Percentiles rank a stretch among this genome's conserved stretches.
Evolutionary conservation across 139 green algal genomes (phyloP).

Genomic region (Coelastrella sp.): DNA sequence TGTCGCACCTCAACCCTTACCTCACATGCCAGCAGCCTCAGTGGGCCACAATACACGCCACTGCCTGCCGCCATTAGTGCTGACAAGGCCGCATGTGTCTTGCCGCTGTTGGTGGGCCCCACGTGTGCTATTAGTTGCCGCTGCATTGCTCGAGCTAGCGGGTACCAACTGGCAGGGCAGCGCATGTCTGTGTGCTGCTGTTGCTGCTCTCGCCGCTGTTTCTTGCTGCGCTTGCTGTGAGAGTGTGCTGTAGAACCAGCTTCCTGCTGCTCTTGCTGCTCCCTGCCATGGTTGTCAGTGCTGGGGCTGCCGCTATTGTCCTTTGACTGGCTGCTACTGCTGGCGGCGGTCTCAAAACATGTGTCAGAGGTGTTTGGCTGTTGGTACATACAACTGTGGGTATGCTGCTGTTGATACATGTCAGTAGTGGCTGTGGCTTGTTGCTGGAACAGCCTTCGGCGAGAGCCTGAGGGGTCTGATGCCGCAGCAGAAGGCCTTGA

Average conservation of each 20-base stretch:
- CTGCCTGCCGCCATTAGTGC: conserved; percentile 72
- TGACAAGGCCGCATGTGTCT: conserved; percentile 92
- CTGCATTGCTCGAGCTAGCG: background rate
- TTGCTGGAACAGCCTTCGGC: too few species aligned
- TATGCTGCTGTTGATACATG: too few species aligned
- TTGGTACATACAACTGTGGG: too few species aligned
- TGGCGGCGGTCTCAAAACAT: too few species aligned
- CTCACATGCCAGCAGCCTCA: conserved; percentile 96
- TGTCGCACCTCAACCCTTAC: conserved; percentile 18
- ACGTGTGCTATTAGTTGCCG: conserved; percentile 67
- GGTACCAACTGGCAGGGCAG: conserved; percentile 19
- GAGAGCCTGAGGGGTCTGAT: too few species aligned
- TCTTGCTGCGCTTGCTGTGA: background rate
- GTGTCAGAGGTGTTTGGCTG: too few species aligned
- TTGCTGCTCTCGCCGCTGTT: conserved; percentile 12
- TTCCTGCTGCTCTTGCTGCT: background rate
- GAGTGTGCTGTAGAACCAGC: background rate
- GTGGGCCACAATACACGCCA: conserved; percentile 95
- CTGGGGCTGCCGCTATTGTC: too few species aligned
- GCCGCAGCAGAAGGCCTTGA: too few species aligned
- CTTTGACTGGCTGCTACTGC: too few species aligned
- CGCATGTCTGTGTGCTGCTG: conserved; percentile 26
- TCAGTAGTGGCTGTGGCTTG: too few species aligned
- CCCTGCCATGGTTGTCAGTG: background rate
- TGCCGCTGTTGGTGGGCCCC: conserved; percentile 96